Percentiles rank a stretch among this genome's conserved stretches.
Evolutionary conservation across 2,329 filamentous ascomycete genomes (phyloP).

Genomic region (Paecilomyces formosus): DNA sequence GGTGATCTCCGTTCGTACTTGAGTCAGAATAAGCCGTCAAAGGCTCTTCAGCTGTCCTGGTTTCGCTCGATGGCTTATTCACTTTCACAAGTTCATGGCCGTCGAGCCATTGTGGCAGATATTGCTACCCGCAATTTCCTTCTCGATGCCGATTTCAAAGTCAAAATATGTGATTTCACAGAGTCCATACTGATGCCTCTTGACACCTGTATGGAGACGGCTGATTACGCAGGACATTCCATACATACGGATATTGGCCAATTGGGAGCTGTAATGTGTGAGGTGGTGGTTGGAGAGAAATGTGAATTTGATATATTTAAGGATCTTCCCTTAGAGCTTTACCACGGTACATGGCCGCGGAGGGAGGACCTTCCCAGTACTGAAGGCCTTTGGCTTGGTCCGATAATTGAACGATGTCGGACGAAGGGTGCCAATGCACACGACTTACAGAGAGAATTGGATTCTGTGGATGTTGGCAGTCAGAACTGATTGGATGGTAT

Average conservation of each 20-base stretch:
- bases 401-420: constrained; percentile 20
- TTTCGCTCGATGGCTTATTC: constrained; percentile 16
- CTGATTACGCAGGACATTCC: constrained; percentile 19
- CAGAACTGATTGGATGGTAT: neutral
- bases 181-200: constrained; percentile 16
- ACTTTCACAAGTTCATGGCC: constrained; percentile 17
- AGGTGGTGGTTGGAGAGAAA: constrained; percentile 14
- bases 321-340: constrained; percentile 6
- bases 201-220: constrained; percentile 16
- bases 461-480: too few species aligned
- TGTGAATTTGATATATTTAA: constrained; percentile 19
- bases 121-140: constrained; percentile 22
- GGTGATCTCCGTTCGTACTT: constrained; percentile 18
- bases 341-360: constrained; percentile 12
- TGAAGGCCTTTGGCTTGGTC: constrained; percentile 16
- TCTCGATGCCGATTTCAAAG: constrained; percentile 13
- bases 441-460: too few species aligned
- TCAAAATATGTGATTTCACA: constrained; percentile 15
- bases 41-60: constrained; percentile 15
- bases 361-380: constrained; percentile 16
- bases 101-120: constrained; percentile 19
- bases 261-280: constrained; percentile 23
- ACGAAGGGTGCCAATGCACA: constrained; percentile 3
- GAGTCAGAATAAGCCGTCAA: constrained; percentile 8
- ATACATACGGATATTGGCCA: constrained; percentile 21